These are phyloP conservation scores for Penicillium sp. DNA, from an alignment of 2,329 filamentous ascomycete genomes.

Conservation along the genomic window DNA sequence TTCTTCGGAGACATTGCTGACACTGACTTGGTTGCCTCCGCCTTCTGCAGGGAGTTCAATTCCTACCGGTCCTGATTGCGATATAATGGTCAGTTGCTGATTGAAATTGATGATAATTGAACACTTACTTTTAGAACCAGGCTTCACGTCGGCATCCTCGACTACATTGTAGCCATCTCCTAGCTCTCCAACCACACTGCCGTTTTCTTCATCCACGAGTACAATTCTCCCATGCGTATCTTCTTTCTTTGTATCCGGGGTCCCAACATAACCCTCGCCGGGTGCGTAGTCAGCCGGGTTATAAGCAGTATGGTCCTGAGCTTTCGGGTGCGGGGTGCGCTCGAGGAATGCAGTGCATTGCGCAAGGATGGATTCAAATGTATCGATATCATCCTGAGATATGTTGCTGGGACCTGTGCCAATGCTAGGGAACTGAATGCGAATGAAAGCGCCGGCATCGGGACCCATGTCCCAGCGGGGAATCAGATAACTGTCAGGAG, in stretches of 20 bases:
- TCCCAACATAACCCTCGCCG: slow-evolving; percentile 69
- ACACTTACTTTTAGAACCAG: slow-evolving; percentile 81
- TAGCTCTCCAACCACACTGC: slow-evolving; percentile 89
- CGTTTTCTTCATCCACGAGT: slow-evolving; percentile 91
- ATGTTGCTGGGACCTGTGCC: slow-evolving; percentile 63
- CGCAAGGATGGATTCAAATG: slow-evolving; percentile 96
- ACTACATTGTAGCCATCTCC: slow-evolving; percentile 76
- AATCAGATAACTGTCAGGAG: slow-evolving; percentile 87
- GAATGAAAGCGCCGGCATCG: slow-evolving; percentile 84
- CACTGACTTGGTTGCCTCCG: slow-evolving; percentile 46
- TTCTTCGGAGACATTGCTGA: slow-evolving; percentile 50
- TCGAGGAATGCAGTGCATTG: slow-evolving; percentile 96
- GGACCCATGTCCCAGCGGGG: slow-evolving; percentile 91
- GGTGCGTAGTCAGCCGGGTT: slow-evolving; percentile 78
- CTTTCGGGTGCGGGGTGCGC: slow-evolving; percentile 63
- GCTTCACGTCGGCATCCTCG: slow-evolving; percentile 70
- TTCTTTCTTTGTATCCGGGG: slow-evolving; percentile 29
- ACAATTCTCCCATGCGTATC: slow-evolving; percentile 72
- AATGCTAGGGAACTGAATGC: slow-evolving; percentile 80
- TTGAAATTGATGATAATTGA: neutral
- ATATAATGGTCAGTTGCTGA: slow-evolving; percentile 7
- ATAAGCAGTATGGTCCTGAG: slow-evolving; percentile 52
- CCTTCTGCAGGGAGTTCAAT: slow-evolving; percentile 48
- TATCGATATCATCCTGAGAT: slow-evolving; percentile 88
- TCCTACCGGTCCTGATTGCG: slow-evolving; percentile 45